These are phyloP conservation scores for Graphilbum fragrans DNA, from an alignment of 2,329 filamentous ascomycete genomes.

Conservation along the genomic window DNA sequence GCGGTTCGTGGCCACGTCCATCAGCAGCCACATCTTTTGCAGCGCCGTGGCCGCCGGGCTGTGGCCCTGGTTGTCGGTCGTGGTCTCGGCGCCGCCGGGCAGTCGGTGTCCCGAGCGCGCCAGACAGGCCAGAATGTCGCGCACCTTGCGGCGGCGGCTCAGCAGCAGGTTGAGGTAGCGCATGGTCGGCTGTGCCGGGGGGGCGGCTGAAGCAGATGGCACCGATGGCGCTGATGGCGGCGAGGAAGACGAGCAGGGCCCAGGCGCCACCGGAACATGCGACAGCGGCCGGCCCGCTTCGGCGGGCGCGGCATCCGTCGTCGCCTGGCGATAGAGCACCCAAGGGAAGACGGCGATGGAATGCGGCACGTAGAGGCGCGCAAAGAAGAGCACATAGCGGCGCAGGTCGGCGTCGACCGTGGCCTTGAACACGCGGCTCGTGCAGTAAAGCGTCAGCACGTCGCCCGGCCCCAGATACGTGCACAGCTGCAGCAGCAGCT, in stretches of 20 bases:
- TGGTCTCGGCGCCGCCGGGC: constrained; percentile 21
- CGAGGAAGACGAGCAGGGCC: too few relatives aligned
- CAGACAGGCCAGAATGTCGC: constrained; percentile 52
- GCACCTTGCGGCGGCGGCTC: constrained; percentile 40
- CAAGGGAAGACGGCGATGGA: constrained; percentile 48
- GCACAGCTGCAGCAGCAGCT: constrained; percentile 42
- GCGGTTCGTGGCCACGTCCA: constrained; percentile 9
- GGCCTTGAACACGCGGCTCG: constrained; percentile 49
- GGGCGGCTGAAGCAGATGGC: not conserved
- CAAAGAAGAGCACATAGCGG: constrained; percentile 44
- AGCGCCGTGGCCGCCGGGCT: constrained; percentile 24
- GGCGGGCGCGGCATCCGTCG: constrained; percentile 3
- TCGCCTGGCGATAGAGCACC: constrained; percentile 35
- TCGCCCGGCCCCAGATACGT: constrained; percentile 40
- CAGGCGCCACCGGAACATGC: constrained; percentile 35
- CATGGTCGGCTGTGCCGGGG: constrained; percentile 23
- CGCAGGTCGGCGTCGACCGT: constrained; percentile 47
- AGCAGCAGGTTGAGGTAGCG: constrained; percentile 57
- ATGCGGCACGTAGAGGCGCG: constrained; percentile 38
- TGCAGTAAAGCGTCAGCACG: constrained; percentile 52
- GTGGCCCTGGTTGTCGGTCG: not conserved
- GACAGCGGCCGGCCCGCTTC: constrained; percentile 29
- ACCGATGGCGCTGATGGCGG: too few relatives aligned
- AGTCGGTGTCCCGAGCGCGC: constrained; percentile 44
- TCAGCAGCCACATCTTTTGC: constrained; percentile 51